phyloP scores from a whole-genome alignment of 805 yeast species.

The Komagataella populi region DNA sequence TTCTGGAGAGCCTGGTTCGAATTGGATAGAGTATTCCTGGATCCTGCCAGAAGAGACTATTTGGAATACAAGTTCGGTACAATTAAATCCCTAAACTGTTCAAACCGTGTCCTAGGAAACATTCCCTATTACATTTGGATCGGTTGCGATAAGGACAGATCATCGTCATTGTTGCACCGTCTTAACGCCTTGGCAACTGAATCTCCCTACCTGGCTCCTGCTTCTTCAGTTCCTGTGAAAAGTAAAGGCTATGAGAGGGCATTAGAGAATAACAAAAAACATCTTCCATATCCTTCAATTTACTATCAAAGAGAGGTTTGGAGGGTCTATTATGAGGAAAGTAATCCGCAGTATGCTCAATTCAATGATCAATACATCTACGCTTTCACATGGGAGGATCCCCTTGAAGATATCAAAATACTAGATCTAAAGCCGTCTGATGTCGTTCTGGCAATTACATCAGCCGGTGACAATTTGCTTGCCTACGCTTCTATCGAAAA shows the following conservation, averaged over 20 bases:
- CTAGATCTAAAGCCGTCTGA: conserved; percentile 48
- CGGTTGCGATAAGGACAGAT: conserved; percentile 52
- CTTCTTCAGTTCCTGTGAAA: conserved; percentile 22
- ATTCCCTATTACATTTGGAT: conserved; percentile 80
- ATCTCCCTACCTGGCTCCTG: conserved; percentile 68
- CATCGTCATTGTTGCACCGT: conserved; percentile 33
- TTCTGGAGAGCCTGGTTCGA: conserved; percentile 88
- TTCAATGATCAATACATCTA: conserved; percentile 72
- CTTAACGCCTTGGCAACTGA: conserved; percentile 68
- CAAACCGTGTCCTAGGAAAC: conserved; percentile 51
- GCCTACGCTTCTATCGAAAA: conserved; percentile 59
- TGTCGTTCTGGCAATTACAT: conserved; percentile 70
- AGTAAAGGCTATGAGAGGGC: conserved; percentile 77
- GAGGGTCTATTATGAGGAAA: conserved; percentile 71
- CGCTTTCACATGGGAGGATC: conserved; percentile 89
- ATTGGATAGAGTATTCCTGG: conserved; percentile 67
- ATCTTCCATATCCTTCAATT: conserved; percentile 67
- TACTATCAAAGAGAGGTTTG: conserved; percentile 69
- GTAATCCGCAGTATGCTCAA: conserved; percentile 52
- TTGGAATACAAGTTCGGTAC: conserved; percentile 77
- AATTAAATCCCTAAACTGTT: conserved; percentile 55
- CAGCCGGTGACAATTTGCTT: conserved; percentile 76
- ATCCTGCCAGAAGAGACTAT: conserved; percentile 71
- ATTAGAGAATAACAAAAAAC: conserved; percentile 40
- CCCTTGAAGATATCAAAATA: conserved; percentile 63